Percentiles rank a stretch among this genome's conserved stretches.
Evolutionary conservation across 371 early-diverging fungal genomes (phyloP).

Genomic region (Mucor racemosus): DNA sequence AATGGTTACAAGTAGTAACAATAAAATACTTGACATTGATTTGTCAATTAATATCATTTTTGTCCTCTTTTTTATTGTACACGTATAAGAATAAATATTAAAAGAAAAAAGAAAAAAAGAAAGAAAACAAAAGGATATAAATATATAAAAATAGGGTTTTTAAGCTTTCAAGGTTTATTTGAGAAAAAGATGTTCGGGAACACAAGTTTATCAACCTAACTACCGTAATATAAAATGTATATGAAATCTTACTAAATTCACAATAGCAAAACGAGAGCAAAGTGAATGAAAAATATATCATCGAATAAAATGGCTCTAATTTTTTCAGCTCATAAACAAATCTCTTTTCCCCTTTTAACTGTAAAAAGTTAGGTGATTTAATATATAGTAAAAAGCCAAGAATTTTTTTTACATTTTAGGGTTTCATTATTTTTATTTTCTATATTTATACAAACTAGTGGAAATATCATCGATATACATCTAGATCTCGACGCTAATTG

Average conservation of each 20-base stretch:
- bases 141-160: not conserved
- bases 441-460: too few species aligned
- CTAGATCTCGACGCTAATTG: not conserved
- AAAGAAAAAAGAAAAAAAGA: not conserved
- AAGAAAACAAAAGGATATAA: not conserved
- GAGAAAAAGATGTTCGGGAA: not conserved
- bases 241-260: too few species aligned
- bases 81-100: not conserved
- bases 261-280: not conserved
- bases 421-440: not conserved
- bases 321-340: not conserved
- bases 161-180: not conserved
- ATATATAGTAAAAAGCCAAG: not conserved
- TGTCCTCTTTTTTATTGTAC: not conserved
- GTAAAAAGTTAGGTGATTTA: not conserved
- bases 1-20: slow-evolving; percentile 3
- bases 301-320: not conserved
- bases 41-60: not conserved
- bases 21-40: not conserved
- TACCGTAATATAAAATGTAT: too few species aligned
- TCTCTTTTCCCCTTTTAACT: not conserved
- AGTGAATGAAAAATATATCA: not conserved
- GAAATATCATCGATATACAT: not conserved
- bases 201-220: not conserved
- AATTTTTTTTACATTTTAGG: not conserved